Percentiles rank a stretch among this genome's conserved stretches.
phyloP scores from a whole-genome alignment of 441 rosid species.

The Brassica hybrid region DNA sequence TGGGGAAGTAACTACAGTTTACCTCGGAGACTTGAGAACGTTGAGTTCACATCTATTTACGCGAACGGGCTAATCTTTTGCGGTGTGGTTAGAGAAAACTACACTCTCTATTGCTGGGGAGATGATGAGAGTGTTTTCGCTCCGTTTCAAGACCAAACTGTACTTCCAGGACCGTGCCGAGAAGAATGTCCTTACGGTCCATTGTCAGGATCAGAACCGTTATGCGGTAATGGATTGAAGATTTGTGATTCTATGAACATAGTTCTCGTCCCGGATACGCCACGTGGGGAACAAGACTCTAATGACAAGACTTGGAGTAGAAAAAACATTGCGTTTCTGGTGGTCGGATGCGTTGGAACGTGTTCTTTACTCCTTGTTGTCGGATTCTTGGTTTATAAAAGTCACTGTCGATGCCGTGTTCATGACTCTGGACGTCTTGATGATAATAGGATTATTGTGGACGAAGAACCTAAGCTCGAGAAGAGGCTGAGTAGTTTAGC shows the following conservation, averaged over 20 bases:
- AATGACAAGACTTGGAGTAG: conserved; percentile 42
- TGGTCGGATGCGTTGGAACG: conserved; percentile 73
- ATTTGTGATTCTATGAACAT: conserved; percentile 40
- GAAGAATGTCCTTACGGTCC: conserved; percentile 41
- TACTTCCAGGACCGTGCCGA: conserved; percentile 60
- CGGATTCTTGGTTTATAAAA: conserved; percentile 54
- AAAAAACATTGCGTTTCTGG: conserved; percentile 56
- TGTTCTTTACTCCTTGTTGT: conserved; percentile 45
- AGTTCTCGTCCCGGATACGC: neutral
- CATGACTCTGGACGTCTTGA: conserved; percentile 80
- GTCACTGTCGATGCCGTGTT: conserved; percentile 52
- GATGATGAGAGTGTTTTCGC: conserved; percentile 25
- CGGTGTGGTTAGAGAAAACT: conserved; percentile 42
- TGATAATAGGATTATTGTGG: conserved; percentile 23
- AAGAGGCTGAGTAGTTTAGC: conserved; percentile 67
- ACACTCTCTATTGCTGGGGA: conserved; percentile 67
- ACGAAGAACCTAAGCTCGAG: conserved; percentile 46
- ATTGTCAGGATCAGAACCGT: conserved; percentile 33
- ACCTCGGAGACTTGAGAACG: conserved; percentile 40
- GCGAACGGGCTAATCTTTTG: conserved; percentile 63
- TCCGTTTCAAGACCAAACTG: conserved; percentile 35
- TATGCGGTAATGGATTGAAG: conserved; percentile 38
- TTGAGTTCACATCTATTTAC: conserved; percentile 44
- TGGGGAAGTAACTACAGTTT: conserved; percentile 60
- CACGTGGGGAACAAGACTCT: neutral